Evolutionary conservation across 768 basidiomycete genomes (phyloP).

Genomic region (Leccinum variicolor): DNA sequence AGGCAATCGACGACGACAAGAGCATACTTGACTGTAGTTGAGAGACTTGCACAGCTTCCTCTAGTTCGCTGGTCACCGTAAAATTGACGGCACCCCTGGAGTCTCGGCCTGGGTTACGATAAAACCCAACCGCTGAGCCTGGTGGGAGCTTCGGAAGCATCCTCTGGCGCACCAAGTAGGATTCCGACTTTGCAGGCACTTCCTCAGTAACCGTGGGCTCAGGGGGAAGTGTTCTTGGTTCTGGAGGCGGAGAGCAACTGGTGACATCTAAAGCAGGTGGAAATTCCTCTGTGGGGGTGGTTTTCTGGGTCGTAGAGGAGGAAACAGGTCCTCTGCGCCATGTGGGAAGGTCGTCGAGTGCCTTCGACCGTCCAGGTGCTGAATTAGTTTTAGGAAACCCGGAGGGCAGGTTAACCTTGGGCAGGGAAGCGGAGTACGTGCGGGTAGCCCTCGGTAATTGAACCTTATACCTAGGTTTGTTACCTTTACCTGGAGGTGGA

Average conservation of each 20-base stretch:
- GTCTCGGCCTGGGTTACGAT: slow-evolving; percentile 56
- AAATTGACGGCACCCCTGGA: slow-evolving; percentile 59
- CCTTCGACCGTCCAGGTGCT: slow-evolving; percentile 27
- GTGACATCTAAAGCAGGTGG: slow-evolving; percentile 44
- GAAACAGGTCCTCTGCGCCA: slow-evolving; percentile 37
- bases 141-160: slow-evolving; percentile 69
- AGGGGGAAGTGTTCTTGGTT: slow-evolving; percentile 28
- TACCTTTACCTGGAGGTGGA: slow-evolving; percentile 32
- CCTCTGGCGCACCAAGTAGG: slow-evolving; percentile 39
- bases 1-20: slow-evolving; percentile 20
- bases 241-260: slow-evolving; percentile 68
- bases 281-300: slow-evolving; percentile 6
- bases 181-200: slow-evolving; percentile 22
- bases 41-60: slow-evolving; percentile 25
- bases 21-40: slow-evolving; percentile 22
- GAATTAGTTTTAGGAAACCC: slow-evolving; percentile 17
- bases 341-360: slow-evolving; percentile 32
- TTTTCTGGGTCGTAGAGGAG: slow-evolving; percentile 12
- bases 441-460: slow-evolving; percentile 29
- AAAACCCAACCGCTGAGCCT: slow-evolving; percentile 71
- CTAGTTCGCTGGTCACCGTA: slow-evolving; percentile 77
- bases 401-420: slow-evolving; percentile 40
- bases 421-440: slow-evolving; percentile 13
- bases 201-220: slow-evolving; percentile 33
- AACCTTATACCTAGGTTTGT: slow-evolving; percentile 33